Evolutionary conservation across 2,329 filamentous ascomycete genomes (phyloP), one percentile per base, ranked within the genome.

Genomic region (Tolypocladium endophyticum): DNA sequence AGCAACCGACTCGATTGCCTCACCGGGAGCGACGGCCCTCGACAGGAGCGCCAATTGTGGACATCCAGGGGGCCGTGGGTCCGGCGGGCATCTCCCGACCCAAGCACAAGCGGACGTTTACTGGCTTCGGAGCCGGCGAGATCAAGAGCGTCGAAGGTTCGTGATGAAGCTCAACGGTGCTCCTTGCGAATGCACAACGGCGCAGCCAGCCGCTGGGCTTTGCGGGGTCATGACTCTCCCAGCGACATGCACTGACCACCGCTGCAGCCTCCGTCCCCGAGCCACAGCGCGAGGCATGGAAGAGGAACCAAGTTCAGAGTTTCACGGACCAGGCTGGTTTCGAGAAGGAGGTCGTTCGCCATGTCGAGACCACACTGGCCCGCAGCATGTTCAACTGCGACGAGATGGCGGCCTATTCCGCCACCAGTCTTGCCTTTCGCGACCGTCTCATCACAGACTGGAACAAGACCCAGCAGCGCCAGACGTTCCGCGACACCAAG

Each of bases 331-430:
- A 90, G 72, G 91, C 96, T 23, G 88, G 91, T 60, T 97, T 97
- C 70, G 80, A 94, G 79, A 85, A 79, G 72, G 92, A 96, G 71
- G 83, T 95, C 60, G 91, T 99, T 64, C 87, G 88, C 65, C 94
- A 99, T 79, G 90, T 99, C 70, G 94, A 99, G 77, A 97, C 94
- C 3, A 96, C 92, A 3, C 82, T 99, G 62, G 94, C 94, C 63
- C 90, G 94, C 62, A 97, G 92, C 70, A 85, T 99, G 73, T 97
- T 93, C 84, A 99, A 99, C 76, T 99, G 94, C 76, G 92, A 99
- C 79, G 94, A 99, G 76, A 82, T 84, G 59, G 94, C 94, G 58
- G 92, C 92, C 38, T 99, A 99, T 75, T 86, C 89, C 9, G 94
- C 93, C 64, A 91, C 92, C 52, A 90, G 91, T 65, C 79, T 99